Base-by-base conservation (phyloP, 192 early-diverging fungal genomes). In the Mortierella antarctica region DNA sequence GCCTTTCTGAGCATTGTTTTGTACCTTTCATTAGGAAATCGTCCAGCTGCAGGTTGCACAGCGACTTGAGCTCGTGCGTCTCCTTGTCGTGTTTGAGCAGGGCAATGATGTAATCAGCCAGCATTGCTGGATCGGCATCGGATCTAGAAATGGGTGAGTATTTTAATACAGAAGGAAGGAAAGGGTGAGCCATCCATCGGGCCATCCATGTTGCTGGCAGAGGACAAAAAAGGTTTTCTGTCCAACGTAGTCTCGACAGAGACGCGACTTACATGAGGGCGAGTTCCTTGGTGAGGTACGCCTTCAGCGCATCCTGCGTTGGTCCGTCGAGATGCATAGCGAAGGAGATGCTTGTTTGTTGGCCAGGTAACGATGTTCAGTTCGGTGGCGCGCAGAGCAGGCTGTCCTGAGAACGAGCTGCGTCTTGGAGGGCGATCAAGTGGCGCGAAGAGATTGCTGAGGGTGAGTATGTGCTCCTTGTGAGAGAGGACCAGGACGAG, bases 101-200 rank as follows among this genome's bases (percentile, higher is more conserved):
- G 5, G 95, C 94, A 50, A 95, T 78, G 42, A 95, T 88, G 80
- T 95, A 96, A 40, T 95, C 90, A 9, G 94, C 91, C 20, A 95
- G 65, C 42, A 93, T 91, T n/a, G 71, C 77, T 15, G 92, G 92
- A 78, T 95, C 94, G 41, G 87, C 89, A 46, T 90, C 89, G 45
- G 85, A 88, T 58, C 89, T 90, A 69, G 57, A n/a, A n/a, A n/a
- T n/a, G n/a, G n/a, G n/a, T n/a, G n/a, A n/a, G n/a, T n/a, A n/a
- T n/a, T n/a, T n/a, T n/a, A n/a, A n/a, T n/a, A n/a, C n/a, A n/a
- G n/a, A n/a, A n/a, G n/a, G n/a, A 51, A 20, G 15, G 10, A 42
- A 51, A 57, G 12, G 52, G 48, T 44, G 21, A 31, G 4, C 42
- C 20, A n/a, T 23, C 18, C 15, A 18, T 59, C 21, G 4, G 3